Base-by-base conservation (phyloP, 2,329 filamentous ascomycete species). In the Ambrosiella xylebori region DNA sequence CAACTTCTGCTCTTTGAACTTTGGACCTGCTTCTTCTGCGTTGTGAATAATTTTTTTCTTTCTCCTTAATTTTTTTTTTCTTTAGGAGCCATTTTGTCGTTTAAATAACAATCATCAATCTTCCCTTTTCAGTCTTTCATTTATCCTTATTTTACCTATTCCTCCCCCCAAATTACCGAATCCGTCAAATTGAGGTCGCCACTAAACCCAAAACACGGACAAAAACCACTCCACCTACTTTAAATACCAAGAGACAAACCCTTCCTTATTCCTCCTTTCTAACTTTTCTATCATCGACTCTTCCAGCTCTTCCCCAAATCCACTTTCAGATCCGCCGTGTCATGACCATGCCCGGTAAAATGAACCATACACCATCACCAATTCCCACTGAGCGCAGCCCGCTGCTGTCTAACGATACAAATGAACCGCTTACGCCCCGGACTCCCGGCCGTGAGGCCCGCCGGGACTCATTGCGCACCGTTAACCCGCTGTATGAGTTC, bases 371-470 rank as follows among this genome's bases (percentile, higher is more conserved):
- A 53, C 61, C 61, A 47, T 59, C 56, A 57, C 55, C 57, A 57
- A 59, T 59, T 59, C 64, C 66, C 62, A 63, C 65, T 63, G 73
- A 77, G 67, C 66, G 64, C 50, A 70, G 73, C 61, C 72, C 73
- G 56, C 68, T 76, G 59, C 66, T 76, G 45, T 57, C 70, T 59
- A 67, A 68, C 64, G 67, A 67, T 12, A 5, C 41, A 13, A 51
- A 40, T 40, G 41, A 19, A 12, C 49, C 47, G 38, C 15, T 36
- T n/a, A 50, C n/a, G 4, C 50, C 38, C 40, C 40, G 39, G 44
- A 35, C 36, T 37, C 35, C 8, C 35, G 27, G 12, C 27, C 9
- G 17, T 7, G 35, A 47, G 12, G 27, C 27, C 27, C 27, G 27
- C 27, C 27, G 27, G 27, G 27, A 27, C 27, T 27, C 27, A 27